Percentiles rank a stretch among this genome's conserved stretches.
phyloP scores from a whole-genome alignment of 768 basidiomycete species.

The Piloderma croceum region DNA sequence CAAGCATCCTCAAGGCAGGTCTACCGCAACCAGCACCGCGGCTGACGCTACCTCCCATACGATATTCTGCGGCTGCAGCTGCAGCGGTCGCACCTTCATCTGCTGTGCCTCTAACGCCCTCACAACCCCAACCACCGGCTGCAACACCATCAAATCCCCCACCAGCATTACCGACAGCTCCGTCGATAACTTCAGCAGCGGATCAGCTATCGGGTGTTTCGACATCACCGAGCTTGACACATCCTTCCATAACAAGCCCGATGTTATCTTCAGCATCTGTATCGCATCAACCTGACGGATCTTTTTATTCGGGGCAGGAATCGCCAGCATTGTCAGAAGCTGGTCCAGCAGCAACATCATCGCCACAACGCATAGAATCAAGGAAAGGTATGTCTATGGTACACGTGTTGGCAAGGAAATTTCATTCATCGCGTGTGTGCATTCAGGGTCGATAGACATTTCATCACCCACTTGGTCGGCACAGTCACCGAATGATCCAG shows the following conservation, averaged over 20 bases:
- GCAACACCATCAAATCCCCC: constrained; percentile 30
- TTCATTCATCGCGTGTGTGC: too few relatives aligned
- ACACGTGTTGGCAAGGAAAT: too few relatives aligned
- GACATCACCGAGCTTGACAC: constrained; percentile 81
- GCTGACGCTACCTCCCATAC: constrained; percentile 51
- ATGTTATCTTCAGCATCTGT: constrained; percentile 64
- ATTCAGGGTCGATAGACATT: too few relatives aligned
- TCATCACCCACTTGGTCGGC: too few relatives aligned
- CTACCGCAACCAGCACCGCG: constrained; percentile 52
- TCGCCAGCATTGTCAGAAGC: constrained; percentile 75
- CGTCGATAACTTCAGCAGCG: constrained; percentile 28
- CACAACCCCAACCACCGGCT: constrained; percentile 25
- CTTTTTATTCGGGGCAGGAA: constrained; percentile 65
- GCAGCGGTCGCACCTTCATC: constrained; percentile 35
- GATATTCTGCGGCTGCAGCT: constrained; percentile 67
- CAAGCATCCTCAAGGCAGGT: constrained; percentile 69
- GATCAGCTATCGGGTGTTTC: constrained; percentile 31
- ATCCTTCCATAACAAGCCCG: constrained; percentile 76
- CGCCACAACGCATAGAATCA: constrained; percentile 46
- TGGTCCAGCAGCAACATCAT: constrained; percentile 50
- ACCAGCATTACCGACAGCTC: constrained; percentile 31
- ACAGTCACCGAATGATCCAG: too few relatives aligned
- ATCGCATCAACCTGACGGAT: constrained; percentile 57
- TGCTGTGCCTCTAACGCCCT: constrained; percentile 23
- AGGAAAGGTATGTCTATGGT: constrained; percentile 42